Evolutionary conservation across 106 monocot species (phyloP), one percentile per base, ranked within the genome.

Genomic region (Dendrobium nobile): DNA sequence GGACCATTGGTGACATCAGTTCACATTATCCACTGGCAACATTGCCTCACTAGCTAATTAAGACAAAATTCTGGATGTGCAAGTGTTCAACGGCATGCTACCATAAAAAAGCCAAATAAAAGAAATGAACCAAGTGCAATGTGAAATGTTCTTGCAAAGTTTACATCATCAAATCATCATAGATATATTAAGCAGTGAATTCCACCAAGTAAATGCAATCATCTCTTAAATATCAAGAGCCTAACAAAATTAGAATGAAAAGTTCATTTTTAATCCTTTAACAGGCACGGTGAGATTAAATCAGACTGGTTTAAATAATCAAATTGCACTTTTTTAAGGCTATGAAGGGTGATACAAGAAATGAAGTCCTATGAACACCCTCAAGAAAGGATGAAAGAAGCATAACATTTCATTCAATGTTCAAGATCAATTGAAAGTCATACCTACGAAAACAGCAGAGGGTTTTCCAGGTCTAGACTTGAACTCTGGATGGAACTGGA

Each of bases 401-500:
- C 7, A 72, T 16, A n/a, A 28, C 15, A 80, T 19, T 42, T 72
- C 13, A 72, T 67, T 79, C 47, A 41, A 27, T 68, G 40, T 67
- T 20, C 16, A 54, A 41, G 24, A 28, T 24, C 8, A 37, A 77
- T 8, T 44, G 11, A 33, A 80, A 41, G 41, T 24, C 65, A 75
- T 87, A 96, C 96, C 96, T 84, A 89, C 56, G 82, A 96, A 96
- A 45, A 90, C 87, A 37, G 93, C 76, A 78, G 93, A 93, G 3
- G 96, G 96, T 78, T 90, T 92, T 75, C 92, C 96, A 47, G 96
- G 96, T 80, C 96, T 86, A 22, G 96, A 96, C 77, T 93, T 96
- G 82, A 92, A 96, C 70, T 96, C 96, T 61, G 96, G 96, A 75
- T 96, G 96, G 83, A 92, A 96, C 77, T 96, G 96, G 20, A 79